Conservation (phyloP, 2,329 filamentous ascomycete species). For the Cladosporium sp. region DNA sequence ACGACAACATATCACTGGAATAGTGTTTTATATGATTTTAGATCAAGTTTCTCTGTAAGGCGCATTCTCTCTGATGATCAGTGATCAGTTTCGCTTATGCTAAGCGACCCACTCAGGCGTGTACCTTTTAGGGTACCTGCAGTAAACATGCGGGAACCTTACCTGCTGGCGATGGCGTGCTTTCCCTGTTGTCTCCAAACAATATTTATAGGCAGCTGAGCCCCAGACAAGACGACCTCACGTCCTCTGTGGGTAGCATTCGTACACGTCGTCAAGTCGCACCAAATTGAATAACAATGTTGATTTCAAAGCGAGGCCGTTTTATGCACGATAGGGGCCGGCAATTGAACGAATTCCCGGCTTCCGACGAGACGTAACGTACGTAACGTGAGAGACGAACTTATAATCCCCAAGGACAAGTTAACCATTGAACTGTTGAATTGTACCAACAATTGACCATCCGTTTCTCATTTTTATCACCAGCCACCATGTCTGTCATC, state of each 20-base stretch:
- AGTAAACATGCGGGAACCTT: background rate
- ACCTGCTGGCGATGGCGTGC: background rate
- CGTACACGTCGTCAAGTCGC: background rate
- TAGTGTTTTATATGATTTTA: background rate
- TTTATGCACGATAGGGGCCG: conserved; percentile 1
- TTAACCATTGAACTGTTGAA: background rate
- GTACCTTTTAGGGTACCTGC: conserved; percentile 8
- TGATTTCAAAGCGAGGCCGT: background rate
- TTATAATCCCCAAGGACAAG: background rate
- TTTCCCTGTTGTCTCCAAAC: background rate
- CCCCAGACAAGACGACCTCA: background rate
- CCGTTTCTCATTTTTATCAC: background rate
- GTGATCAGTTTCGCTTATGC: background rate
- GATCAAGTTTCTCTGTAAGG: background rate
- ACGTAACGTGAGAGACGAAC: background rate
- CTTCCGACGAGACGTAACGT: conserved; percentile 6
- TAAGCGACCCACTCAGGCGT: background rate
- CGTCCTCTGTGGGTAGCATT: background rate
- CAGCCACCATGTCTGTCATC: conserved; percentile 19
- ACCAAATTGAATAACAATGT: background rate
- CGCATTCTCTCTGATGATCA: background rate
- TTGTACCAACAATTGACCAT: background rate
- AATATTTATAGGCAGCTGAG: background rate
- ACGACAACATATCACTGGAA: background rate
- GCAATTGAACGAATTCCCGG: background rate